Evolutionary conservation across 140 eudicot genomes (phyloP), one percentile per base, ranked within the genome.

Genomic region (Bidens hawaiensis): DNA sequence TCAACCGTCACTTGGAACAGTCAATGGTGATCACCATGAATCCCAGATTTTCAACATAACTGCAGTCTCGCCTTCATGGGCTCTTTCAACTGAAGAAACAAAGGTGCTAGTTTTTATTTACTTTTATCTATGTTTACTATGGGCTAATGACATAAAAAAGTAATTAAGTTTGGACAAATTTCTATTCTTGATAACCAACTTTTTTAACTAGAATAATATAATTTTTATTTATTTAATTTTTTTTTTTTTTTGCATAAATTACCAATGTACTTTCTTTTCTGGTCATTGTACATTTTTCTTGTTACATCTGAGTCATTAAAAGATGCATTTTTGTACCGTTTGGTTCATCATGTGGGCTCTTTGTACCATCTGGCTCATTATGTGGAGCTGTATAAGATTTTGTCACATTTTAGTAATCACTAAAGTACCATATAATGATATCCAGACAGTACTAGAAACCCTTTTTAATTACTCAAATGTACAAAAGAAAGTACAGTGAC

Each of bases 21-120:
- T 78, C 14, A 60, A 49, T 58, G 51, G 47, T 16, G 58, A 63
- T 79, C 64, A 64, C 26, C 77, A 30, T 59, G 65, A 63, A 36
- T 49, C 77, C 42, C 78, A 81, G 57, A 72, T 81, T 53, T 93
- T 83, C 73, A 77, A 60, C 67, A 88, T 93, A 64, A 82, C 90
- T 1, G 96, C 83, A 27, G 62, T 93, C 62, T 93, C 96, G 5
- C 96, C 96, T 62, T 65, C 99, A 24, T 88, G 84, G 86, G 99
- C 94, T 59, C 70, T 47, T 65, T 76, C 99, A 19, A 74, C 46
- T 24, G 95, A 88, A 80, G 90, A 82, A 65, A 83, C 99, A 54
- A 93, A 93, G 95, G 99, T 93, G 65, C 8, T 34, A 16, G 31
- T n/a, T 49, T 42, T 62, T 49, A 26, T 64, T 52, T 60, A 26